Percentiles rank a stretch among this genome's conserved stretches.
phyloP scores from a whole-genome alignment of 345 rosid genomes.

The Eucalyptus erythrocorys region DNA sequence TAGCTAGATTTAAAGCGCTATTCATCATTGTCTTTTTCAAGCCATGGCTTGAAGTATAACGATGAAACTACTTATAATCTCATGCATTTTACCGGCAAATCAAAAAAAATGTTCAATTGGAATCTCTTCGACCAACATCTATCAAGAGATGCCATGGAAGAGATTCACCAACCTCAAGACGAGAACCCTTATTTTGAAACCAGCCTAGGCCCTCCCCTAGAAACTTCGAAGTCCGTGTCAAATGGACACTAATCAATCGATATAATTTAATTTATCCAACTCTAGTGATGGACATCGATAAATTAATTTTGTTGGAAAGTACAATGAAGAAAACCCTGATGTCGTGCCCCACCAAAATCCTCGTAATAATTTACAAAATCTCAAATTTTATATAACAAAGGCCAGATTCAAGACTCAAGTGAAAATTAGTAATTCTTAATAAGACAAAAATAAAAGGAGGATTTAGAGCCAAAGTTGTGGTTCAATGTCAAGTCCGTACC shows the following conservation, averaged over 20 bases:
- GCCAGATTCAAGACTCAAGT: rapidly evolving
- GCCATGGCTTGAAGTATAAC: not conserved
- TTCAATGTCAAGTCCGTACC: too few relatives aligned
- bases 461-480: rapidly evolving
- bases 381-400: too few relatives aligned
- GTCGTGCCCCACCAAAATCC: not conserved
- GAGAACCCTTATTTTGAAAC: not conserved
- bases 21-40: rapidly evolving
- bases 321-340: not conserved
- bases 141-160: not conserved
- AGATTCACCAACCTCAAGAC: not conserved
- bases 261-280: too few relatives aligned
- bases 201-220: rapidly evolving
- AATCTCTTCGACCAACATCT: too few relatives aligned
- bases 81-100: too few relatives aligned
- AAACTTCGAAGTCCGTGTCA: too few relatives aligned
- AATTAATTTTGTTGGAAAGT: not conserved
- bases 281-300: too few relatives aligned
- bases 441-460: not conserved
- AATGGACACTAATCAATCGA: too few relatives aligned
- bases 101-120: rapidly evolving
- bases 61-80: too few relatives aligned
- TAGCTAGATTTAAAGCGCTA: too few relatives aligned
- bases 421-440: too few relatives aligned
- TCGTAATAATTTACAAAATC: too few relatives aligned